Evolutionary conservation across 2,329 filamentous ascomycete genomes (phyloP).

Genomic region (Claviceps pusilla): DNA sequence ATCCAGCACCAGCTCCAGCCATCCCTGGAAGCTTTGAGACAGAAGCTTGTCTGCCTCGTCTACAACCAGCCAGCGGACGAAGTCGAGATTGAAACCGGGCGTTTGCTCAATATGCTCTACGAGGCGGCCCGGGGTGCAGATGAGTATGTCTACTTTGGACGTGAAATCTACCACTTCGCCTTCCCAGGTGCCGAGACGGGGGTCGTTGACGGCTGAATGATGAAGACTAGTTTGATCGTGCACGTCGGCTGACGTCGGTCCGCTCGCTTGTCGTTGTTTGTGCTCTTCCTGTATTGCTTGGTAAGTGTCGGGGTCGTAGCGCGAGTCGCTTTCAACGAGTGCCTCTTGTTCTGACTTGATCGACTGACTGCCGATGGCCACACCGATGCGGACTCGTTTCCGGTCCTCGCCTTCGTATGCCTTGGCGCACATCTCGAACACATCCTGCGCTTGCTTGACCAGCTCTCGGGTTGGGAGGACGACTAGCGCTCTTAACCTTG

Average conservation of each 20-base stretch:
- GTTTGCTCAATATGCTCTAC: conserved; percentile 84
- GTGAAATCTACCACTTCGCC: conserved; percentile 45
- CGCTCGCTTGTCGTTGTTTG: conserved; percentile 3
- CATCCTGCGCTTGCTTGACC: conserved; percentile 69
- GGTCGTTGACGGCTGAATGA: conserved; percentile 10
- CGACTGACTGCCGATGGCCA: conserved; percentile 66
- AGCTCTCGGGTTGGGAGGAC: conserved; percentile 85
- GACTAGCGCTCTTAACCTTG: conserved; percentile 61
- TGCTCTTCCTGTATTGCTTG: conserved; percentile 14
- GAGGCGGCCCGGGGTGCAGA: conserved; percentile 81
- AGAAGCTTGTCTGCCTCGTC: conserved; percentile 90
- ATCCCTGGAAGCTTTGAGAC: conserved; percentile 84
- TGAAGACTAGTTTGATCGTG: conserved; percentile 9
- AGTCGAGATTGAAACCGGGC: conserved; percentile 61
- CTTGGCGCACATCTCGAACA: conserved; percentile 57
- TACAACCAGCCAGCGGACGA: conserved; percentile 76
- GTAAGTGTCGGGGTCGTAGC: conserved; percentile 50
- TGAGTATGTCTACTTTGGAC: conserved; percentile 72
- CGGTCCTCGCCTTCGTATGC: conserved; percentile 40
- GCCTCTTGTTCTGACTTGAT: conserved; percentile 48
- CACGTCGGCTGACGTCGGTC: conserved; percentile 3
- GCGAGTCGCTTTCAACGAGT: conserved; percentile 30
- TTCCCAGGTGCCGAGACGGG: conserved; percentile 20
- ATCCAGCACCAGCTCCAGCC: conserved; percentile 60
- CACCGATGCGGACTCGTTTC: conserved; percentile 62